Base-by-base conservation (phyloP, 768 basidiomycete genomes). In the Phanerochaete carnosa region DNA sequence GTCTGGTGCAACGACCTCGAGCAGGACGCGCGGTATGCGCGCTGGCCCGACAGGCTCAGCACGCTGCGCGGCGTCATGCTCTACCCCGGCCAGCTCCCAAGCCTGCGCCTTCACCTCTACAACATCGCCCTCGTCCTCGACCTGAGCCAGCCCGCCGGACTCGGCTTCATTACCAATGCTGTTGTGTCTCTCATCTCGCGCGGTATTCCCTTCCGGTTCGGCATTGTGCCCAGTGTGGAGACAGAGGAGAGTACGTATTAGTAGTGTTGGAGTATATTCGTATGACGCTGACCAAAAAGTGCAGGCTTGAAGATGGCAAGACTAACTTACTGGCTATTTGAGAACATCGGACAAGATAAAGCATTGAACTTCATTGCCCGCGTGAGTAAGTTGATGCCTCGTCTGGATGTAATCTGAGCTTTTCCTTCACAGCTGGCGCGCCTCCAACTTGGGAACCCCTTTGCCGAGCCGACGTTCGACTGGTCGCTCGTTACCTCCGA, bases 1-100 rank as follows among this genome's bases (percentile, higher is more conserved):
- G 69, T 87, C 0, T 98, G 92, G 85, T 91, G 89, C 88, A 99
- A 98, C 72, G 88, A 99, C 69, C 73, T 98, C 22, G 89, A 92
- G 75, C 90, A 84, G 63, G 97, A 98, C 72, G 77, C 75, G 43
- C 79, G 86, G 79, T 93, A 70, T 51, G 59, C 53, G 25, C 23
- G 64, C 16, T 72, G 69, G 69, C 57, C 64, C 2, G 46, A n/a
- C 6, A 64, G 59, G 4, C 59, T 72, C 19, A 55, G 15, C 46
- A 12, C 56, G 19, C 19, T 65, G 67, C 59, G 13, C 33, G 22
- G 60, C 59, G 57, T 49, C 19, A 30, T 35, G 16, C 75, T 84
- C 61, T 92, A 88, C 66, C 90, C 91, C 5, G 93, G 94, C 4
- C 85, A 88, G 69, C 83, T 95, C 69, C 89, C 86, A 29, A 81